Evolutionary conservation across 345 rosid genomes (phyloP).

Genomic region (Citrus hindsii): DNA sequence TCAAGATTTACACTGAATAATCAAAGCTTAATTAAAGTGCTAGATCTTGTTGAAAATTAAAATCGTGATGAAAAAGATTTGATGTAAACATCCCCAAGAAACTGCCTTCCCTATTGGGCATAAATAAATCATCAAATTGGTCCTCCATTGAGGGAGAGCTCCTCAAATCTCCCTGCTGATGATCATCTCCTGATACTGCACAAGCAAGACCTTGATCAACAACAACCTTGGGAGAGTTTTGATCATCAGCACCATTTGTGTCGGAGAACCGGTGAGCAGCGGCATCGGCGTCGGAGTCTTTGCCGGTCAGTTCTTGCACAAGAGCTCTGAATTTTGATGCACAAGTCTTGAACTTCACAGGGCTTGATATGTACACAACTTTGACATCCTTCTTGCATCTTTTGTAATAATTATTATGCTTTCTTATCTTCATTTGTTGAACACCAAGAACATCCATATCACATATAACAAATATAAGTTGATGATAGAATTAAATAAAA

Average conservation of each 20-base stretch:
- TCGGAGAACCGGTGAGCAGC: constrained; percentile 28
- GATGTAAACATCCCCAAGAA: constrained; percentile 33
- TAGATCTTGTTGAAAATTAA: constrained; percentile 22
- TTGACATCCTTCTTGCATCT: constrained; percentile 40
- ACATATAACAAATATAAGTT: too few species aligned
- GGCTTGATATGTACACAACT: constrained; percentile 79
- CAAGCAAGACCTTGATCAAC: neutral
- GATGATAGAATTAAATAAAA: neutral
- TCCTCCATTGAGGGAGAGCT: constrained; percentile 14
- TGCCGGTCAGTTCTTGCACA: constrained; percentile 86
- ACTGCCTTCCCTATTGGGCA: constrained; percentile 22
- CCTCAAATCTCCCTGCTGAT: neutral
- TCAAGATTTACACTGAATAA: neutral
- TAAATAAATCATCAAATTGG: constrained; percentile 12
- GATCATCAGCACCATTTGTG: constrained; percentile 3
- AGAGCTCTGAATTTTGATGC: constrained; percentile 74
- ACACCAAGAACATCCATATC: constrained; percentile 31
- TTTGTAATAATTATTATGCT: neutral
- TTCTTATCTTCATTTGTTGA: constrained; percentile 14
- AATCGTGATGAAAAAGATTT: constrained; percentile 14
- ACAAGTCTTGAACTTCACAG: constrained; percentile 68
- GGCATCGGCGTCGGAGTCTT: constrained; percentile 70
- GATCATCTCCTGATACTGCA: neutral
- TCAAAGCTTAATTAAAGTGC: constrained; percentile 7
- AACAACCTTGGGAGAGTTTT: constrained; percentile 1